These are phyloP conservation scores for Volvox africanus DNA, from an alignment of 139 green algal species.

Conservation along the genomic window DNA sequence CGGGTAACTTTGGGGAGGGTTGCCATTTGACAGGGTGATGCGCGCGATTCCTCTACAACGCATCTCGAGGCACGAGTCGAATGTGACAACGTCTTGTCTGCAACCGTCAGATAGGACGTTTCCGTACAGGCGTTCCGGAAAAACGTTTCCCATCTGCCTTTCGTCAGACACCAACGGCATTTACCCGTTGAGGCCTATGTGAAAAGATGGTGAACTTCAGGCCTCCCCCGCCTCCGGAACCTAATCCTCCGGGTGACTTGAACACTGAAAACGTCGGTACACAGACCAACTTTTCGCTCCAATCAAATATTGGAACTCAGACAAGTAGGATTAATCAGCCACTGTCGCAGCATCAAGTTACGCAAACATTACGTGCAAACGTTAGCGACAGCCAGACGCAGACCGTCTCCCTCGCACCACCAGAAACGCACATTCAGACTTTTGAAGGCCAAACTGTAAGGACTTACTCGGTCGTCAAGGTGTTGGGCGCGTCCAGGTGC, in stretches of 20 bases:
- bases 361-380: constrained; percentile 12
- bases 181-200: too few species aligned
- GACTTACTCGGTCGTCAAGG: neutral
- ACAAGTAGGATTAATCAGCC: neutral
- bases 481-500: neutral
- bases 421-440: neutral
- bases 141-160: neutral
- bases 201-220: constrained; percentile 30
- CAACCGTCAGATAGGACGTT: too few species aligned
- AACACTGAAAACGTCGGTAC: neutral
- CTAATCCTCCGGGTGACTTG: neutral
- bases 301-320: neutral
- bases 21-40: too few species aligned
- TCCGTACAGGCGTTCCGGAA: neutral
- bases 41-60: too few species aligned
- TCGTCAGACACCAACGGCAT: too few species aligned
- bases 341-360: neutral
- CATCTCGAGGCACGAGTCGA: too few species aligned
- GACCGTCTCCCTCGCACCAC: neutral
- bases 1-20: too few species aligned
- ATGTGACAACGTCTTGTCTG: too few species aligned
- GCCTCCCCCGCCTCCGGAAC: neutral
- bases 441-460: constrained; percentile 31
- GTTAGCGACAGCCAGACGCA: constrained; percentile 10
- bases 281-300: neutral